Evolutionary conservation across 305 asterid species (phyloP).

Genomic region (Stenogyne calaminthoides): DNA sequence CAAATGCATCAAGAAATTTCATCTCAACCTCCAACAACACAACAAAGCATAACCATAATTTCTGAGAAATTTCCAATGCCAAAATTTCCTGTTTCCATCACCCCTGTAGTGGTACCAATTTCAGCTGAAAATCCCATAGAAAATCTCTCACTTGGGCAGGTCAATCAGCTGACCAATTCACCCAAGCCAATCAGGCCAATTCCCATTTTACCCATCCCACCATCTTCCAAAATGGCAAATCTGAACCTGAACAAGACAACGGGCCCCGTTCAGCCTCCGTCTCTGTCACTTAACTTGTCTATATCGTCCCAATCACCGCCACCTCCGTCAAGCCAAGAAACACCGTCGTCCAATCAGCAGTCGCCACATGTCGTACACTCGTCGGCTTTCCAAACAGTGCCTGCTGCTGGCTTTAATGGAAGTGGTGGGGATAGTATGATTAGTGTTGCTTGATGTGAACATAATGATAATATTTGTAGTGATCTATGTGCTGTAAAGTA

Average conservation of each 20-base stretch:
- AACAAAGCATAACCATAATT: constrained; percentile 39
- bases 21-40: constrained; percentile 41
- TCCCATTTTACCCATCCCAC: constrained; percentile 70
- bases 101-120: constrained; percentile 35
- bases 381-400: constrained; percentile 63
- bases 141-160: constrained; percentile 38
- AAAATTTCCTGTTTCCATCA: constrained; percentile 40
- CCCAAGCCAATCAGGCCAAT: constrained; percentile 57
- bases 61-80: constrained; percentile 44
- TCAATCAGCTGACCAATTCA: constrained; percentile 53
- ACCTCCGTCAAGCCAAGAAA: constrained; percentile 29
- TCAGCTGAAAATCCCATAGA: constrained; percentile 39
- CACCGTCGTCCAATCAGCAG: constrained; percentile 39
- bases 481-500: constrained; percentile 52
- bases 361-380: constrained; percentile 38
- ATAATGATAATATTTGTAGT: constrained; percentile 36
- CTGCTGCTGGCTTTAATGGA: constrained; percentile 62
- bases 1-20: constrained; percentile 44
- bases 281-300: constrained; percentile 63
- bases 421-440: constrained; percentile 90
- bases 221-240: constrained; percentile 74
- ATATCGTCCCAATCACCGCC: constrained; percentile 42
- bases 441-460: constrained; percentile 76
- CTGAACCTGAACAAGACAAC: constrained; percentile 57
- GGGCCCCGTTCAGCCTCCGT: constrained; percentile 32